Conservation (phyloP, 2,329 filamentous ascomycete genomes). For the Pseudogymnoascus sp. region DNA sequence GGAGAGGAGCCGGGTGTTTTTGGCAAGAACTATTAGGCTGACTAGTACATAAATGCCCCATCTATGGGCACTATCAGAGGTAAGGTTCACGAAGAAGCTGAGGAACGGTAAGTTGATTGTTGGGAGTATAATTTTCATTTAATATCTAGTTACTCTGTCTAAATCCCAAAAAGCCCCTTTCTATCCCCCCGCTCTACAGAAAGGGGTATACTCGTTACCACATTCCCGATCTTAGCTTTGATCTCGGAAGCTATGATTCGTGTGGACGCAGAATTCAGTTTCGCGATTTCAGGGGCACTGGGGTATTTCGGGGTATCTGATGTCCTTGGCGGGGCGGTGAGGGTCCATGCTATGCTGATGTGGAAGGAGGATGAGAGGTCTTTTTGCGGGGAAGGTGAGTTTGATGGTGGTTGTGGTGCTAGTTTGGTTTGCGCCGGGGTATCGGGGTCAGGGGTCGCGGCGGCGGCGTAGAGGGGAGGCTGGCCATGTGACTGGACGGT, state of each 20-base stretch:
- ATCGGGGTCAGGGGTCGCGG: background rate
- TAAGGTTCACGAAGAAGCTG: background rate
- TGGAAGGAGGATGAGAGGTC: conserved; percentile 52
- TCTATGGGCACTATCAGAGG: background rate
- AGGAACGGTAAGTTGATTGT: no score
- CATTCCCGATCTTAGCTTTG: conserved; percentile 69
- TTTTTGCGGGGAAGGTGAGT: conserved; percentile 6
- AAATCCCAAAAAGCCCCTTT: conserved; percentile 21
- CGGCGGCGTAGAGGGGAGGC: conserved; percentile 55
- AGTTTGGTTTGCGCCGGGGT: background rate
- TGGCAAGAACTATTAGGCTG: no score
- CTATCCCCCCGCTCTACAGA: conserved; percentile 15
- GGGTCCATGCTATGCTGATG: conserved; percentile 80
- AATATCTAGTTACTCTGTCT: background rate
- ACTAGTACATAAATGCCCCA: background rate
- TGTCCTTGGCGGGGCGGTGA: conserved; percentile 38
- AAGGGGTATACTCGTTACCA: conserved; percentile 45
- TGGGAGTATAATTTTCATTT: background rate
- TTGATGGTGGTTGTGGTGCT: conserved; percentile 12
- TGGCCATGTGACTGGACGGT: conserved; percentile 53
- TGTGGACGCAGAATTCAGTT: background rate
- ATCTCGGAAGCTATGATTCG: conserved; percentile 34
- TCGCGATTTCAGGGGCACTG: background rate
- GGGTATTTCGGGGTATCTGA: background rate
- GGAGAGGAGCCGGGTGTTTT: no score